Evolutionary conservation across 2,329 filamentous ascomycete species (phyloP).

Genomic region (Fusarium sterilihyphosum): DNA sequence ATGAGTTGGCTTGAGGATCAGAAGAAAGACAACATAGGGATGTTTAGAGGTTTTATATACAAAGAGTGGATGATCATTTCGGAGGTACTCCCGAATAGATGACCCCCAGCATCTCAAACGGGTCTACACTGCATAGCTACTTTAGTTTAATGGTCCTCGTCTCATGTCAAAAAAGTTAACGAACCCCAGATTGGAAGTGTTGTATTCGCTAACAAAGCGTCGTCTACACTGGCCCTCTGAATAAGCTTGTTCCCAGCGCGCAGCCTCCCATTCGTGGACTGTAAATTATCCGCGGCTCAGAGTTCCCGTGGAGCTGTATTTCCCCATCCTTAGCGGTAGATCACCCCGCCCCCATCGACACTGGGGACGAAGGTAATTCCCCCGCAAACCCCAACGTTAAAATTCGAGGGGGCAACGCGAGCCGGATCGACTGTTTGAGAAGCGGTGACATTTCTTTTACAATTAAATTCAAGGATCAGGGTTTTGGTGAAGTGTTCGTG

Average conservation of each 20-base stretch:
- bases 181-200: not conserved
- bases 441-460: not conserved
- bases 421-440: not conserved
- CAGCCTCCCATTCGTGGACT: conserved; percentile 8
- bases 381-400: conserved; percentile 26
- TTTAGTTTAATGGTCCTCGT: not conserved
- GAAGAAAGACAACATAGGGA: not conserved
- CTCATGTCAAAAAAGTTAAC: not conserved
- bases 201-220: not conserved
- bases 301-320: conserved; percentile 33
- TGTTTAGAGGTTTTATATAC: conserved; percentile 12
- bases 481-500: not conserved
- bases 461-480: not conserved
- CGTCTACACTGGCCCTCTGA: not conserved
- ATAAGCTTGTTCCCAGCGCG: conserved; percentile 7
- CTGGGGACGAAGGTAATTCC: not conserved
- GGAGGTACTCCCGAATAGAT: conserved; percentile 11
- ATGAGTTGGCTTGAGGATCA: not conserved
- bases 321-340: conserved; percentile 36
- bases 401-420: not conserved
- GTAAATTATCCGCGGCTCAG: conserved; percentile 23
- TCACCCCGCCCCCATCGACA: conserved; percentile 30
- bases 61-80: conserved; percentile 1
- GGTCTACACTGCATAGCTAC: not conserved
- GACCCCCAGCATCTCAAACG: not conserved